These are phyloP conservation scores for Podospora conica DNA, from an alignment of 495 filamentous ascomycete species.

Conservation along the genomic window DNA sequence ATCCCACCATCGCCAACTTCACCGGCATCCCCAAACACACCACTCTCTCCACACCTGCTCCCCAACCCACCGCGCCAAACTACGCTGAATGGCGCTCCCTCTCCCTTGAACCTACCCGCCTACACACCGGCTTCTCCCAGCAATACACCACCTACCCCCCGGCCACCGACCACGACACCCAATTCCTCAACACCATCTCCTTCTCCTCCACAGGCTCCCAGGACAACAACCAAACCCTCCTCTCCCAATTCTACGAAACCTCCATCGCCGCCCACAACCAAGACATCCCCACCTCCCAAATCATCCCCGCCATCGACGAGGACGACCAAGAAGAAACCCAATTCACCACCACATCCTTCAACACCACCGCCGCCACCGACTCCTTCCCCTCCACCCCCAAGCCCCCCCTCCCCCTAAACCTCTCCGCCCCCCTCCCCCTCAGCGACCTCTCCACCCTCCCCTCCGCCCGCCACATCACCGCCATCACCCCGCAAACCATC, in stretches of 20 bases:
- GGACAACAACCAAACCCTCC: neutral
- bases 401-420: conserved; percentile 13
- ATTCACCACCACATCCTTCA: conserved; percentile 11
- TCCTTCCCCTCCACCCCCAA: conserved; percentile 12
- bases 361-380: conserved; percentile 1
- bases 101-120: conserved; percentile 29
- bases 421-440: conserved; percentile 32
- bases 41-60: neutral
- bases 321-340: neutral
- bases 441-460: conserved; percentile 66
- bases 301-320: conserved; percentile 21
- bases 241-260: conserved; percentile 64
- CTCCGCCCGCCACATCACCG: conserved; percentile 55
- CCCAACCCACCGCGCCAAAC: neutral
- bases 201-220: conserved; percentile 23
- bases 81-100: conserved; percentile 44
- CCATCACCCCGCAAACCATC: conserved; percentile 73
- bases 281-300: conserved; percentile 46
- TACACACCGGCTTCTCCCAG: conserved; percentile 42
- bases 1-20: conserved; percentile 45
- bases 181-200: conserved; percentile 46
- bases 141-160: conserved; percentile 32
- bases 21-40: conserved; percentile 16
- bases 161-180: conserved; percentile 28
- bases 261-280: conserved; percentile 63